Percentiles rank a stretch among this genome's conserved stretches.
phyloP scores from a whole-genome alignment of 805 yeast species.

The Starmerella floris region DNA sequence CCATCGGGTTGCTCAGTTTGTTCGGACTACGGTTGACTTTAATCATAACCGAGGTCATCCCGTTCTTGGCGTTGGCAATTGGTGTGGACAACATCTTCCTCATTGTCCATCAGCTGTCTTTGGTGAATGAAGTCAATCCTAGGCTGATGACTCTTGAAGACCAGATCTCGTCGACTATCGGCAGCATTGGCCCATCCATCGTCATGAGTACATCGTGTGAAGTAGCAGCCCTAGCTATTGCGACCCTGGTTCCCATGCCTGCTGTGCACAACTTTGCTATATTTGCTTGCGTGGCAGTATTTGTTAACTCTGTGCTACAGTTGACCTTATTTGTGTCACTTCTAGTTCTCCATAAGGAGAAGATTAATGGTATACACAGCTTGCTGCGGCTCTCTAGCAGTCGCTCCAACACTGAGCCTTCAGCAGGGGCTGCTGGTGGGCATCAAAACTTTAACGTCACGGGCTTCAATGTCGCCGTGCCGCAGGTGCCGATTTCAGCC shows the following conservation, averaged over 20 bases:
- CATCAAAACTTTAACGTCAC: neutral
- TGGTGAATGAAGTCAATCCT: slow-evolving; percentile 37
- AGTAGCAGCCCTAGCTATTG: slow-evolving; percentile 62
- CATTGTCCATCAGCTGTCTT: slow-evolving; percentile 63
- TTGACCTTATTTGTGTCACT: slow-evolving; percentile 67
- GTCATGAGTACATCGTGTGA: slow-evolving; percentile 66
- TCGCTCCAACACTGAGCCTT: neutral
- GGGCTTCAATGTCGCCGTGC: neutral
- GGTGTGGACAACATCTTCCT: slow-evolving; percentile 93
- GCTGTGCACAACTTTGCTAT: slow-evolving; percentile 89
- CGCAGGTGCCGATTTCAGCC: neutral
- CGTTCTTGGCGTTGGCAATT: slow-evolving; percentile 79
- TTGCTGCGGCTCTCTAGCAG: neutral
- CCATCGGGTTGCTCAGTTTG: slow-evolving; percentile 68
- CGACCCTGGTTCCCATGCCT: slow-evolving; percentile 80
- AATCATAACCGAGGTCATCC: slow-evolving; percentile 92
- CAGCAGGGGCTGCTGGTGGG: too few relatives aligned
- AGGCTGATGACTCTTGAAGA: slow-evolving; percentile 37
- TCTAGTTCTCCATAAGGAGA: slow-evolving; percentile 23
- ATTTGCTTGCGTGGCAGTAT: slow-evolving; percentile 76
- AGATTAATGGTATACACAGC: neutral
- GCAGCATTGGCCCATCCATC: slow-evolving; percentile 77
- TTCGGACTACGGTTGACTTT: slow-evolving; percentile 76
- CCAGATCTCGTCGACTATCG: slow-evolving; percentile 51
- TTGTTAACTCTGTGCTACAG: slow-evolving; percentile 64